Evolutionary conservation across 148 eudicot species (phyloP).

Genomic region (Vaccinium corymbosum): DNA sequence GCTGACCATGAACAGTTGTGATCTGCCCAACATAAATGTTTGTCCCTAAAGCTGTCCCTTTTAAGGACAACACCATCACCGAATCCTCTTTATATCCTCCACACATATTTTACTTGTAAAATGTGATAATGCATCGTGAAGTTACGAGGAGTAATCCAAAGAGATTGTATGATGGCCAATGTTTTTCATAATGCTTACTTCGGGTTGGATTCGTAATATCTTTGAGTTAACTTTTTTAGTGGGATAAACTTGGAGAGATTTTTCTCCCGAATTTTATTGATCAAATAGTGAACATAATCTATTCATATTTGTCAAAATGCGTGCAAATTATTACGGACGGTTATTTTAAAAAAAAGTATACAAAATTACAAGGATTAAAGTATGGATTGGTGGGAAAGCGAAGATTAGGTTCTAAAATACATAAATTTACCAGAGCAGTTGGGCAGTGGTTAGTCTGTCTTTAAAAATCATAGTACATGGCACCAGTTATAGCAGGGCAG

Average conservation of each 20-base stretch:
- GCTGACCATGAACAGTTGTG: too few relatives aligned
- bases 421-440: constrained; percentile 41
- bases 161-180: background rate
- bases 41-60: too few relatives aligned
- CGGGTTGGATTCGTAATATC: background rate
- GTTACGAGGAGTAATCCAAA: background rate
- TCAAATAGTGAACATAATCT: background rate
- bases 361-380: constrained; percentile 19
- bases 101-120: background rate
- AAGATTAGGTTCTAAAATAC: constrained; percentile 32
- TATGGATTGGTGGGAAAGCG: constrained; percentile 7
- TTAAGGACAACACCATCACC: too few relatives aligned
- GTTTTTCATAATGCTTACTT: background rate
- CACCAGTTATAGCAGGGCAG: constrained; percentile 45
- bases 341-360: background rate
- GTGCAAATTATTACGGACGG: background rate
- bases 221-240: background rate
- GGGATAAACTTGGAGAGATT: background rate
- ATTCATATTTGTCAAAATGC: background rate
- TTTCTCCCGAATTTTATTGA: background rate
- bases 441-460: constrained; percentile 57
- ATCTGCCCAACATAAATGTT: too few relatives aligned
- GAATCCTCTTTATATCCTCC: too few relatives aligned
- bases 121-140: background rate
- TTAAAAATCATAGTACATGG: constrained; percentile 35